Conservation (phyloP, 768 basidiomycete genomes). For the Boletus sp. region DNA sequence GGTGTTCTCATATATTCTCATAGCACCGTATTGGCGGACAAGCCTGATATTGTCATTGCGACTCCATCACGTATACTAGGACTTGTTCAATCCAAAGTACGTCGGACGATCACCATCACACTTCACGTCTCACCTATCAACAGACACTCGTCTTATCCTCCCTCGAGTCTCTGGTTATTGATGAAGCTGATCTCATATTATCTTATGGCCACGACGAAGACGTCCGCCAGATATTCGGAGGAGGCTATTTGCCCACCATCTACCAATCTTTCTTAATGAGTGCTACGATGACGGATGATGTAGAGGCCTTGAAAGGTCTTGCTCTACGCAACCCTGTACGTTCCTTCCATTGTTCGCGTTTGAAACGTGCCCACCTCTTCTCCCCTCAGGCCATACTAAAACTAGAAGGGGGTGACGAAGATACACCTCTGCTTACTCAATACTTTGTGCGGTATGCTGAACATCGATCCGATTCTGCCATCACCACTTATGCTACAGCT, state of each 20-base stretch:
- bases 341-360: conserved; percentile 3
- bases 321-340: conserved; percentile 83
- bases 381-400: conserved; percentile 71
- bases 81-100: conserved; percentile 67
- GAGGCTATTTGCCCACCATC: conserved; percentile 70
- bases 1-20: neutral
- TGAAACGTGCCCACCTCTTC: neutral
- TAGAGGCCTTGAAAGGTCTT: conserved; percentile 86
- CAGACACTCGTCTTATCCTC: conserved; percentile 63
- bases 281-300: conserved; percentile 96
- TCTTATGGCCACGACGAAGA: conserved; percentile 97
- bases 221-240: conserved; percentile 66
- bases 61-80: conserved; percentile 72
- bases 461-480: neutral
- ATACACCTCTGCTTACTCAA: conserved; percentile 76
- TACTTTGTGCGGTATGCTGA: conserved; percentile 68
- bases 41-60: conserved; percentile 75
- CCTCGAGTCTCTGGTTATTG: conserved; percentile 87
- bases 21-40: conserved; percentile 59
- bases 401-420: conserved; percentile 84
- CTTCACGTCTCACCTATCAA: neutral
- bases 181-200: conserved; percentile 95
- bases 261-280: conserved; percentile 96
- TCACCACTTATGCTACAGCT: neutral
- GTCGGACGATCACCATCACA: conserved; percentile 3